A percentile compares a stretch with the other conserved stretches of the same genome.
Conservation (phyloP, 495 filamentous ascomycete species). For the Lepidopterella palustris region DNA sequence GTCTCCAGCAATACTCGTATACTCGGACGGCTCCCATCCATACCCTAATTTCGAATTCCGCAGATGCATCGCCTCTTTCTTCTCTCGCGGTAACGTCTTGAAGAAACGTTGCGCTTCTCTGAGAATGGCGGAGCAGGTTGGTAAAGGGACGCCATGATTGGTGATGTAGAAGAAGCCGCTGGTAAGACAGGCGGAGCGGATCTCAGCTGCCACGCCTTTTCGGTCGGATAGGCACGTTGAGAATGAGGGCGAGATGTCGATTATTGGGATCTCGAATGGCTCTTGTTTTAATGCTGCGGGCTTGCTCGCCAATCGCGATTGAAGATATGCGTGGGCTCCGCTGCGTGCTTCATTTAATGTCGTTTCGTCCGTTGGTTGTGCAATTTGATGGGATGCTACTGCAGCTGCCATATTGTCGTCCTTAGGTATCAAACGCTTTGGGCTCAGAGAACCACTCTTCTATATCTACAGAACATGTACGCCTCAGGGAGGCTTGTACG, state of each 20-base stretch:
- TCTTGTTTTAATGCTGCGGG: neutral
- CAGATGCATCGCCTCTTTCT: conserved; percentile 19
- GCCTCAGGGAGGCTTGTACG: neutral
- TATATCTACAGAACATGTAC: no score
- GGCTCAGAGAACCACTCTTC: neutral
- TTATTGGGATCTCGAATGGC: conserved; percentile 38
- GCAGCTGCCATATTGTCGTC: neutral
- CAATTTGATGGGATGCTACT: neutral
- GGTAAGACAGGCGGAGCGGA: conserved; percentile 40
- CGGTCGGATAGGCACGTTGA: conserved; percentile 33
- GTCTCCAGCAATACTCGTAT: conserved; percentile 17
- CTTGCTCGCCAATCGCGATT: neutral
- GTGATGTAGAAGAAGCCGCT: conserved; percentile 48
- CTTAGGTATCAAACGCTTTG: neutral
- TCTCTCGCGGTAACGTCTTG: neutral
- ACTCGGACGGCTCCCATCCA: conserved; percentile 16
- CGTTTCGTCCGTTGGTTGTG: neutral
- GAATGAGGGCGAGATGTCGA: conserved; percentile 41
- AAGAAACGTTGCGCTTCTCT: conserved; percentile 17
- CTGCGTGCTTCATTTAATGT: neutral
- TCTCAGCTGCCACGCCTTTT: conserved; percentile 35
- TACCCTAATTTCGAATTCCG: conserved; percentile 5
- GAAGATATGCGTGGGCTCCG: neutral
- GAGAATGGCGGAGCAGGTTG: neutral
- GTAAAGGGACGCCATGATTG: conserved; percentile 11